A percentile compares a stretch with the other conserved stretches of the same genome.
Conservation (phyloP, 805 yeast species). For the Nakazawaea ernobii region DNA sequence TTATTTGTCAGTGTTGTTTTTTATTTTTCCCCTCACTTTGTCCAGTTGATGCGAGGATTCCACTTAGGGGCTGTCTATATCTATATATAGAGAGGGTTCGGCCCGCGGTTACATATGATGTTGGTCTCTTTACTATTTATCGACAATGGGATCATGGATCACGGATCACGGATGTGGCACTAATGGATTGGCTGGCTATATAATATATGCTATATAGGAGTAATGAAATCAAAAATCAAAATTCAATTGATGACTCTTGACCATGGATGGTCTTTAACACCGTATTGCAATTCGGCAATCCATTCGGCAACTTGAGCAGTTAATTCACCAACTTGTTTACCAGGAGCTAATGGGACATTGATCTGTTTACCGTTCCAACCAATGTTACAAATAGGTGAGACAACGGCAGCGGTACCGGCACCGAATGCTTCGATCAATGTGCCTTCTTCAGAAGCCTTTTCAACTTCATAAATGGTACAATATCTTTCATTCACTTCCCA, state of each 20-base stretch:
- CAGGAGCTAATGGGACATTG: conserved; percentile 71
- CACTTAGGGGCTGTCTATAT: no score
- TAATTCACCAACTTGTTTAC: conserved; percentile 73
- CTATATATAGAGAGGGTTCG: no score
- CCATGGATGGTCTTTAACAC: conserved; percentile 66
- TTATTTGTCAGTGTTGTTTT: no score
- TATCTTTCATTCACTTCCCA: conserved; percentile 85
- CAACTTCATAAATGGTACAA: conserved; percentile 75
- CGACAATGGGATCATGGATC: no score
- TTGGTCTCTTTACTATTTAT: no score
- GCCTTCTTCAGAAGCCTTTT: conserved; percentile 70
- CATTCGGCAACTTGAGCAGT: conserved; percentile 76
- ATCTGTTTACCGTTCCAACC: conserved; percentile 74
- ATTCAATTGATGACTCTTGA: conserved; percentile 26
- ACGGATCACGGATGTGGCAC: no score
- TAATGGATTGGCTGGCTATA: no score
- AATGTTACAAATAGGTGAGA: conserved; percentile 85
- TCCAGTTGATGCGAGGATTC: no score
- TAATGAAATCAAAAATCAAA: no score
- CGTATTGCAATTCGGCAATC: conserved; percentile 90
- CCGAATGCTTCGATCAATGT: conserved; percentile 93
- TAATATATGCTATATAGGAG: no score
- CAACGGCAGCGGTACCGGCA: conserved; percentile 96
- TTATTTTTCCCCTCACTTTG: no score
- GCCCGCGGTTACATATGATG: no score